Percentiles rank a stretch among this genome's conserved stretches.
phyloP scores from a whole-genome alignment of 2,329 filamentous ascomycete species.

The Penicillium frequentans region DNA sequence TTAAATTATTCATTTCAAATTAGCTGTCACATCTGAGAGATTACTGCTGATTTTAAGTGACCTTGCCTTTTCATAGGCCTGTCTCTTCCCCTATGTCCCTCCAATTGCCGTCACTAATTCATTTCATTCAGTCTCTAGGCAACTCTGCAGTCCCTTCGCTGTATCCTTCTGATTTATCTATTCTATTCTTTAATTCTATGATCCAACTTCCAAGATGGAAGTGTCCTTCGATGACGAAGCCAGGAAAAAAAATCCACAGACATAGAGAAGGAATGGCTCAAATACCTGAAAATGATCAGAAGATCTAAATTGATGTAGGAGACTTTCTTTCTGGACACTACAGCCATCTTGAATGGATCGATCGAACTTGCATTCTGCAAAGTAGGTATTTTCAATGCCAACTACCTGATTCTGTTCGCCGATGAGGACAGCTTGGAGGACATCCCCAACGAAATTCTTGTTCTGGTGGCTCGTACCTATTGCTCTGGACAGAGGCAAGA shows the following conservation, averaged over 20 bases:
- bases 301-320: conserved; percentile 2
- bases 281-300: not conserved
- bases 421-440: not conserved
- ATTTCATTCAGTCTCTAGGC: too few relatives aligned
- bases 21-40: too few relatives aligned
- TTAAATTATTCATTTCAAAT: too few relatives aligned
- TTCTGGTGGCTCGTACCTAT: conserved; percentile 17
- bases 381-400: conserved; percentile 16
- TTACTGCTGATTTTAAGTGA: too few relatives aligned
- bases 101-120: too few relatives aligned
- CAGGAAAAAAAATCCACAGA: conserved; percentile 2
- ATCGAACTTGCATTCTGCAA: not conserved
- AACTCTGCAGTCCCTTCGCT: too few relatives aligned
- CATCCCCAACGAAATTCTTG: not conserved
- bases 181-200: too few relatives aligned
- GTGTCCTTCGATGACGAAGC: conserved; percentile 2
- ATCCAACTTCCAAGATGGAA: too few relatives aligned
- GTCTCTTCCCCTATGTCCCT: too few relatives aligned
- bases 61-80: too few relatives aligned
- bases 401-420: not conserved
- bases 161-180: too few relatives aligned
- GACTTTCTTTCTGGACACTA: not conserved
- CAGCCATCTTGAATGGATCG: not conserved
- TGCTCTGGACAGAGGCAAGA: conserved; percentile 15
- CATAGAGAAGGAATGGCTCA: conserved; percentile 5